Evolutionary conservation across 2,329 filamentous ascomycete genomes (phyloP).

Genomic region (Fusarium newnesense): DNA sequence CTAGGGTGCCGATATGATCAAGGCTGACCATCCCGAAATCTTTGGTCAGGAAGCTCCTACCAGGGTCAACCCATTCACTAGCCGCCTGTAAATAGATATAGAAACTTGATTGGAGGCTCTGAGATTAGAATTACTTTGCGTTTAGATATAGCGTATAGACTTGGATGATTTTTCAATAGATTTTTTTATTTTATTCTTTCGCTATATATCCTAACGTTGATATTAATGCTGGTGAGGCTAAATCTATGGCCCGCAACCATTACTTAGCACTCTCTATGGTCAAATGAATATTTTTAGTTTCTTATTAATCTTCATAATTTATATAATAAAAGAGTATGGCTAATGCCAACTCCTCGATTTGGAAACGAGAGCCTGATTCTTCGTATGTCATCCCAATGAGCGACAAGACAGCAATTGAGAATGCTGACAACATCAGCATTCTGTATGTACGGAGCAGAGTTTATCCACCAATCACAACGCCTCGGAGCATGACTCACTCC

Average conservation of each 20-base stretch:
- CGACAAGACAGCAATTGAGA: not conserved
- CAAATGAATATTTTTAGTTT: no score
- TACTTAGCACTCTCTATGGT: no score
- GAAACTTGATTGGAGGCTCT: accelerated
- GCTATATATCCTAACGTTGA: not conserved
- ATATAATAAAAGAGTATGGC: no score
- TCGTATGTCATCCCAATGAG: not conserved
- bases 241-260: no score
- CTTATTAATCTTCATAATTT: no score
- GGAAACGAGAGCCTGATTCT: not conserved
- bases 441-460: not conserved
- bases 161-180: not conserved
- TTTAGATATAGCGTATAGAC: not conserved
- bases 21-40: not conserved
- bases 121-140: accelerated
- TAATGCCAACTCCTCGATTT: not conserved
- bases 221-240: no score
- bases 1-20: not conserved
- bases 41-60: not conserved
- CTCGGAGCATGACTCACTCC: not conserved
- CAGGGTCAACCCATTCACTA: not conserved
- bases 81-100: not conserved
- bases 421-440: not conserved
- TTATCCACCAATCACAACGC: not conserved
- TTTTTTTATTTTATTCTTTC: not conserved